These are phyloP conservation scores for Yamadazyma insecticola DNA, from an alignment of 805 yeast genomes.

Conservation along the genomic window DNA sequence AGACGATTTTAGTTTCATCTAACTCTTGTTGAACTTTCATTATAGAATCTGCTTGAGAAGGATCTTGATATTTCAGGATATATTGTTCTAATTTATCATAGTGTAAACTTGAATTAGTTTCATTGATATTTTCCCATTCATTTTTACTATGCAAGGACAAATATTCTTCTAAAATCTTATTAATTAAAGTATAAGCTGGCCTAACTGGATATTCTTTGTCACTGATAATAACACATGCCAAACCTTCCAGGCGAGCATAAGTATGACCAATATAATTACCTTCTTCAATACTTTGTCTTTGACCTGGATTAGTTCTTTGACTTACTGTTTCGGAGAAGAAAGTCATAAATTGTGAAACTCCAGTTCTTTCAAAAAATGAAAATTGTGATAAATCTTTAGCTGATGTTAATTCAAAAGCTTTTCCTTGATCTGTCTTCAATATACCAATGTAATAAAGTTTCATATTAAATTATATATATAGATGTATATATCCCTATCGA, in stretches of 20 bases:
- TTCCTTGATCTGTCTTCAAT: slow-evolving; percentile 55
- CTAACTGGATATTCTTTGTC: slow-evolving; percentile 96
- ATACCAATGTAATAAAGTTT: slow-evolving; percentile 89
- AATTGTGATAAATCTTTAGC: slow-evolving; percentile 83
- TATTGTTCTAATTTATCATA: slow-evolving; percentile 64
- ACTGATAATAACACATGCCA: slow-evolving; percentile 86
- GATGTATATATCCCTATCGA: too few relatives aligned
- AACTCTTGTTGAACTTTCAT: slow-evolving; percentile 97
- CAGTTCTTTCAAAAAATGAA: slow-evolving; percentile 79
- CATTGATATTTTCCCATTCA: slow-evolving; percentile 57
- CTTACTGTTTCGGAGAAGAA: slow-evolving; percentile 90
- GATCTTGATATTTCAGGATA: slow-evolving; percentile 87
- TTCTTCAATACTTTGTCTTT: slow-evolving; percentile 93
- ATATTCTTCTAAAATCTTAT: slow-evolving; percentile 89
- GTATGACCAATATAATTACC: slow-evolving; percentile 89
- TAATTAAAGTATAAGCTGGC: slow-evolving; percentile 90
- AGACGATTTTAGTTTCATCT: slow-evolving; percentile 94
- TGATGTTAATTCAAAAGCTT: slow-evolving; percentile 70
- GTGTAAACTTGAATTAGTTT: slow-evolving; percentile 41
- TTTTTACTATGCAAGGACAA: slow-evolving; percentile 71
- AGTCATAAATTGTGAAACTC: slow-evolving; percentile 89
- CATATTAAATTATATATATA: slow-evolving; percentile 51
- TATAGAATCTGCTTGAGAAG: slow-evolving; percentile 92
- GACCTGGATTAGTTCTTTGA: slow-evolving; percentile 81
- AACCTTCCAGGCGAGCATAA: slow-evolving; percentile 82